These are phyloP conservation scores for Pythium plurisporium DNA, from an alignment of 352 stramenopile species.

Conservation along the genomic window DNA sequence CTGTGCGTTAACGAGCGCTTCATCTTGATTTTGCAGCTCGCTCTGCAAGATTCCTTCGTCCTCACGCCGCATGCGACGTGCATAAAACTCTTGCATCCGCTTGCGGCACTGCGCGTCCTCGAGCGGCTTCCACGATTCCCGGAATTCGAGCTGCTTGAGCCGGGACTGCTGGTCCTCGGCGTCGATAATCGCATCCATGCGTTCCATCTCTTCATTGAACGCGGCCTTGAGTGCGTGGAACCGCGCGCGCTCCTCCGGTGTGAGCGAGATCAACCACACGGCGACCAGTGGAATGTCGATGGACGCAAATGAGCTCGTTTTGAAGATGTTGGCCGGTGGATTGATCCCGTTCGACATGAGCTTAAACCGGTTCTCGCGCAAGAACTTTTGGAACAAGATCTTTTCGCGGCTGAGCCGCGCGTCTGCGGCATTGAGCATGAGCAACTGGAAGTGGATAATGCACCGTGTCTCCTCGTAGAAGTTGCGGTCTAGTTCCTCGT, in stretches of 20 bases:
- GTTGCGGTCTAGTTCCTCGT: conserved; percentile 64
- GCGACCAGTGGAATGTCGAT: conserved; percentile 89
- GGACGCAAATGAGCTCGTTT: conserved; percentile 81
- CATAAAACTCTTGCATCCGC: conserved; percentile 75
- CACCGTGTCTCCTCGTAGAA: conserved; percentile 90
- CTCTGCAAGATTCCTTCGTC: conserved; percentile 51
- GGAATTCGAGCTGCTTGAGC: conserved; percentile 42
- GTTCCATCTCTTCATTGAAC: conserved; percentile 86
- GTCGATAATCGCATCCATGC: conserved; percentile 70
- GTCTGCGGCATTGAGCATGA: conserved; percentile 86
- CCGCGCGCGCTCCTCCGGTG: conserved; percentile 70
- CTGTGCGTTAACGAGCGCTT: conserved; percentile 74
- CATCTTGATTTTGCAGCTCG: conserved; percentile 45
- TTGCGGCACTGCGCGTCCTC: conserved; percentile 66
- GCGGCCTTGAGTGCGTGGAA: conserved; percentile 88
- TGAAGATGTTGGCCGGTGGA: conserved; percentile 88
- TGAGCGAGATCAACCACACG: conserved; percentile 87
- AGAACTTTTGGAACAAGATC: conserved; percentile 92
- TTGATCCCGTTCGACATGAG: conserved; percentile 92
- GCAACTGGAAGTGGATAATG: conserved; percentile 89
- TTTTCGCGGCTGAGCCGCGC: conserved; percentile 84
- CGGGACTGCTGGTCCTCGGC: conserved; percentile 58
- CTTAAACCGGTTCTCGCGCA: conserved; percentile 93
- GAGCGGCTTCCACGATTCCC: conserved; percentile 48
- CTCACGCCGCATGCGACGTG: conserved; percentile 61